Evolutionary conservation across 495 filamentous ascomycete species (phyloP).

Genomic region (Neurospora terricola): DNA sequence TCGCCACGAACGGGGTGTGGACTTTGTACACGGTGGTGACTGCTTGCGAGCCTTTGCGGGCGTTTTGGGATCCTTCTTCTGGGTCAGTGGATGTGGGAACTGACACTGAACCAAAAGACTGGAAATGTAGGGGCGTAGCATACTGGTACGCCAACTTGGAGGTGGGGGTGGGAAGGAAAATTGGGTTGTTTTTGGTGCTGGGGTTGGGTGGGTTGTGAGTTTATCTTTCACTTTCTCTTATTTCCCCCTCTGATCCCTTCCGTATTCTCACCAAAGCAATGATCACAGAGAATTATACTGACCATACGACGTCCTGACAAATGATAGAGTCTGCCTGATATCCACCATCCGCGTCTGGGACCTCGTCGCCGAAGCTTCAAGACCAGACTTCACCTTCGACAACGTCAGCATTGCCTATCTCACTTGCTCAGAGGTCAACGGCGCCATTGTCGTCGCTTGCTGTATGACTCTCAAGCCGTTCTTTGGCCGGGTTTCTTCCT

Average conservation of each 20-base stretch:
- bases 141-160: slow-evolving; percentile 18
- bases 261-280: not conserved
- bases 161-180: slow-evolving; percentile 13
- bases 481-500: not conserved
- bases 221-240: not conserved
- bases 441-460: slow-evolving; percentile 27
- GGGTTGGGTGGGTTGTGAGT: slow-evolving; percentile 13
- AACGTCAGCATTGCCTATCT: slow-evolving; percentile 17
- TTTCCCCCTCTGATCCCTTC: not conserved
- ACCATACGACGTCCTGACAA: not conserved
- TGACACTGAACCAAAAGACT: not conserved
- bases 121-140: slow-evolving; percentile 6
- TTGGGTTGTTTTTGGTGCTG: slow-evolving; percentile 12
- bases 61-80: slow-evolving; percentile 7
- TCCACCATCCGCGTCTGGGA: slow-evolving; percentile 23
- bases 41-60: slow-evolving; percentile 12
- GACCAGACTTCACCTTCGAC: slow-evolving; percentile 15
- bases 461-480: slow-evolving; percentile 22
- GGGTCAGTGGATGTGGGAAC: not conserved
- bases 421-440: slow-evolving; percentile 25
- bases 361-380: slow-evolving; percentile 6
- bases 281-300: not conserved
- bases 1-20: slow-evolving; percentile 13
- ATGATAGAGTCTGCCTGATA: slow-evolving; percentile 14
- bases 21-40: slow-evolving; percentile 14